Base-by-base conservation (phyloP, 345 rosid species). In the Gossypium raimondii region DNA sequence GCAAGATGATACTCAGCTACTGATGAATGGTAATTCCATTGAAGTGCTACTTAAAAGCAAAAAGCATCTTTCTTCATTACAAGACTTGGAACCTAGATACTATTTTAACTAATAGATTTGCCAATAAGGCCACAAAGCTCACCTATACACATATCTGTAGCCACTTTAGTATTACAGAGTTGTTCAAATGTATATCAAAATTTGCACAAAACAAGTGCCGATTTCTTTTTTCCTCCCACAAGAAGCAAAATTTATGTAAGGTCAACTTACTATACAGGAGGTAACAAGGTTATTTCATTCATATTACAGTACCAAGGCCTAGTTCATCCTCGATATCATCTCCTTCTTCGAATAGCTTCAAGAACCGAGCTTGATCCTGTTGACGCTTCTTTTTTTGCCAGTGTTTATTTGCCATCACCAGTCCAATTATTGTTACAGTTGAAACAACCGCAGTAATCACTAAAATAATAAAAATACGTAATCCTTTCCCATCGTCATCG, bases 301-400 rank as follows among this genome's bases (percentile, higher is more conserved):
- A 85, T 51, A 79, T 52, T 60, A 80, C 74, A 76, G 38, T 76
- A 63, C 66, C 60, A n/a, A 48, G 76, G 47, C 82, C 95, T 64
- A 92, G 81, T 81, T 95, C 98, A 62, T 91, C 98, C 76, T 95
- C 97, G 29, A 82, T 82, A 11, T 91, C 93, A 67, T 95, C 98
- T 20, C 92, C 94, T 27, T 94, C 97, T 87, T 94, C 99, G 58
- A 94, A 94, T 45, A 94, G 86, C 75, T 89, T 91, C 27, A 92
- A 78, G 78, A 94, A 94, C 75, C 90, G 87, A 76, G 98, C 96
- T 78, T 91, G 98, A 69, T 89, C 97, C 76, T 91, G 94, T 77
- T 87, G 86, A 79, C 91, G 82, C 85, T 80, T 91, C 90, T 78
- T 93, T 87, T 82, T 90, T 73, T 82, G 84, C 94, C 91, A 91